Conservation (phyloP, 495 filamentous ascomycete species). For the Polyplosphaeria fusca region DNA sequence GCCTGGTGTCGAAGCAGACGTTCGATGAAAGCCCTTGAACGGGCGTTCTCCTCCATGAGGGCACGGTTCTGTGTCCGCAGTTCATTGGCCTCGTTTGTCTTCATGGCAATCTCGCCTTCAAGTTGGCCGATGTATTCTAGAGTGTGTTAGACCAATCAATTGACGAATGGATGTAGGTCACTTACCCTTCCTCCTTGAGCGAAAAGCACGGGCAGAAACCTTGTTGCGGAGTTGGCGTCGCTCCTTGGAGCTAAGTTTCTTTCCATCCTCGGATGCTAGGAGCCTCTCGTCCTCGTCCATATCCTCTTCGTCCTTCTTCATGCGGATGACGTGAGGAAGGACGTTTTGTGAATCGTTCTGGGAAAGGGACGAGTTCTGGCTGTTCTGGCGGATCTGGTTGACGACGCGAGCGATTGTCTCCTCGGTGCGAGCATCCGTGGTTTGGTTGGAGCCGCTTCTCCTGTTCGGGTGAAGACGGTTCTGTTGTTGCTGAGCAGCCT, state of each 20-base stretch:
- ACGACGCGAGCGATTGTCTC: constrained; percentile 83
- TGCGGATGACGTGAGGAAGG: constrained; percentile 55
- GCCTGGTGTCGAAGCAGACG: constrained; percentile 83
- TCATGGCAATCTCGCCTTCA: constrained; percentile 71
- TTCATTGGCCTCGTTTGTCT: constrained; percentile 44
- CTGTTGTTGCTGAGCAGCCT: constrained; percentile 33
- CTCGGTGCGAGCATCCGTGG: constrained; percentile 47
- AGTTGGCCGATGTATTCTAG: constrained; percentile 92
- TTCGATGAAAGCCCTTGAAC: constrained; percentile 71
- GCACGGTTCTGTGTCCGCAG: constrained; percentile 67
- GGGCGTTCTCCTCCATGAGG: constrained; percentile 75
- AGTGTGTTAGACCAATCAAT: constrained; percentile 47
- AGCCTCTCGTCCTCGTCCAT: constrained; percentile 98
- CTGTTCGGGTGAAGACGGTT: constrained; percentile 26
- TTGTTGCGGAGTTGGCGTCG: constrained; percentile 94
- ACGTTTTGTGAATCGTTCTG: constrained; percentile 45
- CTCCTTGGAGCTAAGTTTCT: constrained; percentile 94
- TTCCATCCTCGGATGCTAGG: constrained; percentile 91
- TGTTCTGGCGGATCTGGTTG: constrained; percentile 75
- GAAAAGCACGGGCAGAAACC: constrained; percentile 94
- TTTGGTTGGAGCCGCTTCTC: constrained; percentile 13
- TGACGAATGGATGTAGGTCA: constrained; percentile 3
- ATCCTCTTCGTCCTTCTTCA: constrained; percentile 87
- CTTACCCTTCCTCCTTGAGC: constrained; percentile 92
- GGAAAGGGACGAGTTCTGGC: constrained; percentile 51